phyloP scores from a whole-genome alignment of 176 grass and related monocot genomes.

The Themeda triandra region DNA sequence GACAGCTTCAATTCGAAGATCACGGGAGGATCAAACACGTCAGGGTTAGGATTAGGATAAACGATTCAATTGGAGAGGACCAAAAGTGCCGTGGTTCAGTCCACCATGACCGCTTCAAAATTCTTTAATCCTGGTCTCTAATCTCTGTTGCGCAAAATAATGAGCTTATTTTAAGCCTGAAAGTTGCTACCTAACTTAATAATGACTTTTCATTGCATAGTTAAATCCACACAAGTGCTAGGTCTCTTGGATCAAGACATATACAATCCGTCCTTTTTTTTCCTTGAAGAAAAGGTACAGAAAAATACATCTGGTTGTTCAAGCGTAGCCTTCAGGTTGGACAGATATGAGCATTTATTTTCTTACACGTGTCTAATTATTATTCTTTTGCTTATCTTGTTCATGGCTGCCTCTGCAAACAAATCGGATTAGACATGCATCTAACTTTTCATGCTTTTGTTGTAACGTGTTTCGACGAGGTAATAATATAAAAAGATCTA shows the following conservation, averaged over 20 bases:
- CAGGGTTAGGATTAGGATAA: too few species aligned
- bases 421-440: conserved; percentile 1
- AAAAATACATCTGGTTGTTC: background rate
- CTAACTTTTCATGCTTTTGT: background rate
- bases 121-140: background rate
- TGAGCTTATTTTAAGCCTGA: background rate
- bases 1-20: background rate
- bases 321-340: conserved; percentile 2
- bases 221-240: background rate
- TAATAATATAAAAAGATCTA: background rate
- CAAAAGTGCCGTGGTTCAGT: background rate
- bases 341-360: background rate
- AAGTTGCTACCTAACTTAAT: background rate
- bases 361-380: background rate
- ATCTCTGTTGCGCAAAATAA: background rate
- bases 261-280: background rate
- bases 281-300: too few species aligned
- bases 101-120: conserved; percentile 8
- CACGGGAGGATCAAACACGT: background rate
- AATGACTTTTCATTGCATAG: background rate
- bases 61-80: background rate
- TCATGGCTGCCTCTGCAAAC: background rate
- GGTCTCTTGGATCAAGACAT: background rate
- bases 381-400: background rate
- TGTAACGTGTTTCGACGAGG: background rate